Conservation (phyloP, 108 stramenopile species). For the Cyclotella baltica region DNA sequence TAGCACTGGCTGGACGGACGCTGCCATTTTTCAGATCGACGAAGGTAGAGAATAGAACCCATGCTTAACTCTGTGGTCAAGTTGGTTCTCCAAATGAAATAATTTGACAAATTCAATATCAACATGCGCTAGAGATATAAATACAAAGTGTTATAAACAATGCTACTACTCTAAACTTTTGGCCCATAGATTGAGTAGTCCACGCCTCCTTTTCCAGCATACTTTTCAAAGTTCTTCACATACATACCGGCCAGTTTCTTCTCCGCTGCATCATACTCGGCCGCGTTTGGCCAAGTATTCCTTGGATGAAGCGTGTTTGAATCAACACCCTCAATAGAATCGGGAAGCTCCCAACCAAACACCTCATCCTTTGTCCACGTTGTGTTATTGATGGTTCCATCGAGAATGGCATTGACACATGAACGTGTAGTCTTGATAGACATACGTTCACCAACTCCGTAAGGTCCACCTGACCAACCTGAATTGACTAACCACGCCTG, state of each 20-base stretch:
- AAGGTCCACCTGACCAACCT: slow-evolving; percentile 97
- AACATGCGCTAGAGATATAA: no score
- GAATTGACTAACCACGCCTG: slow-evolving; percentile 96
- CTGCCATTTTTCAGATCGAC: no score
- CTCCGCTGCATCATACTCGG: slow-evolving; percentile 86
- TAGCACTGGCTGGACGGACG: no score
- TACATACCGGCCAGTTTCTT: slow-evolving; percentile 94
- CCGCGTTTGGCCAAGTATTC: slow-evolving; percentile 89
- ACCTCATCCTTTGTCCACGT: slow-evolving; percentile 79
- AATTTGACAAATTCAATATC: no score
- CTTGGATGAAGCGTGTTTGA: slow-evolving; percentile 83
- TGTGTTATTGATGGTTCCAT: slow-evolving; percentile 90
- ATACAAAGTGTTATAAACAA: no score
- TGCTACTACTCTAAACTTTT: slow-evolving; percentile 47
- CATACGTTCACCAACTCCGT: slow-evolving; percentile 96
- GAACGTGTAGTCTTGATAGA: slow-evolving; percentile 95
- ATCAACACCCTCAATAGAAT: slow-evolving; percentile 83
- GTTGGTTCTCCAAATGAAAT: no score
- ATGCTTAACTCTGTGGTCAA: no score
- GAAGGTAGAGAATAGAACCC: no score
- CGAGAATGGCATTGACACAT: slow-evolving; percentile 95
- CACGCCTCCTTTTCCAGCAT: slow-evolving; percentile 78
- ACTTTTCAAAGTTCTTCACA: slow-evolving; percentile 94
- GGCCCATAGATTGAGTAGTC: slow-evolving; percentile 92
- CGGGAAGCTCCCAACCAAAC: slow-evolving; percentile 95